Evolutionary conservation across 208 protist genomes (phyloP), one percentile per base, ranked within the genome.

Genomic region (Trypanosoma cruzi): DNA sequence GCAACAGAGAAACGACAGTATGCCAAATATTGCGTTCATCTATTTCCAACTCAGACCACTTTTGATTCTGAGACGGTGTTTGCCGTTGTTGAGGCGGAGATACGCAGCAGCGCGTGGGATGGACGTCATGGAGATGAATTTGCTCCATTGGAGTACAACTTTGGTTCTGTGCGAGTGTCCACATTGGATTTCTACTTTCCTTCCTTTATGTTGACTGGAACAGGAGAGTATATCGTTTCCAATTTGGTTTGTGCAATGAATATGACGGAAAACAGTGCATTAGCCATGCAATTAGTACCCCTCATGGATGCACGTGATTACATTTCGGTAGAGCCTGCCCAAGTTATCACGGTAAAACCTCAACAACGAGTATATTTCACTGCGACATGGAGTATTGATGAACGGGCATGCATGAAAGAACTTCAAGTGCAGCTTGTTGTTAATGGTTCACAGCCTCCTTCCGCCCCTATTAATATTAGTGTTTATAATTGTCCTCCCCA

Each of bases 241-340:
- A 96, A 88, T 71, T 84, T 94, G 20, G 64, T 96, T 32, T 94
- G 86, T 64, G 90, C 81, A 28, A 94, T 94, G 86, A 96, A 96
- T 70, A 90, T 92, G 82, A 96, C 88, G 14, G 86, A 93, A 62
- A 84, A 82, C 18, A 86, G 82, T 70, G 86, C 86, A 44, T 75
- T 96, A 18, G 86, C 91, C 22, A 96, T 96, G 87, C 90, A 96
- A 71, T 78, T 95, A 16, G 74, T 92, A 18, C 85, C 87, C 31
- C 65, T 92, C 37, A 73, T 67, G 36, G 79, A 80, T 32, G 80
- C 85, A 18, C 72, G 69, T 31, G 68, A 78, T 60, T 94, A 84
- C 70, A 84, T 96, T 40, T 65, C 63, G 32, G 80, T 84, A 34
- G 77, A 92, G 62, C 91, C 91, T 26, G 56, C 82, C 28, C 78